Evolutionary conservation across 1,139 yeast genomes (phyloP).

Genomic region (Candida sojae): DNA sequence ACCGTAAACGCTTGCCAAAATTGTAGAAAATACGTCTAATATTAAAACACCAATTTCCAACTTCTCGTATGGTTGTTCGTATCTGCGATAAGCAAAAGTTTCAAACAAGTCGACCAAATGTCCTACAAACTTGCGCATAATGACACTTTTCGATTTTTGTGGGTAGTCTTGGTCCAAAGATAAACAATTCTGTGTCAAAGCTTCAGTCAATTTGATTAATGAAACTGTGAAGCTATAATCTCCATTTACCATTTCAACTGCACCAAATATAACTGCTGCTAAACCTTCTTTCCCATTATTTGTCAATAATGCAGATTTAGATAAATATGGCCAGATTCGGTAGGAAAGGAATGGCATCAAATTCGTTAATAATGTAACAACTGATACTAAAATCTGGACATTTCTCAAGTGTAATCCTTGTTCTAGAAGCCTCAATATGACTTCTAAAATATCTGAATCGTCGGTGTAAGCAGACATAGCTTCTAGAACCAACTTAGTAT

Average conservation of each 20-base stretch:
- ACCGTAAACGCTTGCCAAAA: slow-evolving; percentile 59
- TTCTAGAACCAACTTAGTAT: slow-evolving; percentile 50
- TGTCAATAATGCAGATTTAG: slow-evolving; percentile 65
- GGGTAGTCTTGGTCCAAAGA: slow-evolving; percentile 37
- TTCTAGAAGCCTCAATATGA: slow-evolving; percentile 66
- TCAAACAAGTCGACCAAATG: slow-evolving; percentile 72
- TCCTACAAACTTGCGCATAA: slow-evolving; percentile 55
- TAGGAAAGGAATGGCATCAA: slow-evolving; percentile 54
- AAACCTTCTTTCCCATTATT: slow-evolving; percentile 71
- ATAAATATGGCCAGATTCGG: slow-evolving; percentile 78
- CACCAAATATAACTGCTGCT: slow-evolving; percentile 63
- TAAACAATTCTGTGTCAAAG: slow-evolving; percentile 57
- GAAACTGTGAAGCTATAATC: slow-evolving; percentile 65
- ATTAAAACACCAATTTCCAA: slow-evolving; percentile 62
- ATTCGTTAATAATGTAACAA: slow-evolving; percentile 53
- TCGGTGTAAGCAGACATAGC: slow-evolving; percentile 59
- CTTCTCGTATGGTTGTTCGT: slow-evolving; percentile 55
- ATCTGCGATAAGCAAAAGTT: slow-evolving; percentile 72
- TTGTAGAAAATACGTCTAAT: slow-evolving; percentile 55
- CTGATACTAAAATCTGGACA: slow-evolving; percentile 44
- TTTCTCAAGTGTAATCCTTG: slow-evolving; percentile 63
- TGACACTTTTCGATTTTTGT: slow-evolving; percentile 49
- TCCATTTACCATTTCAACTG: slow-evolving; percentile 72
- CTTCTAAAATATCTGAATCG: slow-evolving; percentile 69
- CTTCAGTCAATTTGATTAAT: slow-evolving; percentile 54